Evolutionary conservation across 148 eudicot species (phyloP).

Genomic region (Fallopia convolvulus): DNA sequence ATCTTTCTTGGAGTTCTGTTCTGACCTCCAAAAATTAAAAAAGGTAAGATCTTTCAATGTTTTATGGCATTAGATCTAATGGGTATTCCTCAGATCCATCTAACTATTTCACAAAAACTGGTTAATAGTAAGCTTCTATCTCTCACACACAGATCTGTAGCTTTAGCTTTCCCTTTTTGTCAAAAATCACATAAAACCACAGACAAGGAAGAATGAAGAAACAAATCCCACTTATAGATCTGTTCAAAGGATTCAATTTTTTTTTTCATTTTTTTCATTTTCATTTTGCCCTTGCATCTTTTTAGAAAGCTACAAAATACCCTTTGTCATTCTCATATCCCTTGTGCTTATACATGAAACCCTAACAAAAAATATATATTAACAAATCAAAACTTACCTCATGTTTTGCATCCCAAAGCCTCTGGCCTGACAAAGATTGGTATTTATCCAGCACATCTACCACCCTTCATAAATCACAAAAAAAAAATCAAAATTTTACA

Average conservation of each 20-base stretch:
- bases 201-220: constrained; percentile 19
- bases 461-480: constrained; percentile 30
- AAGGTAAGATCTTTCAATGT: neutral
- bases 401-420: constrained; percentile 92
- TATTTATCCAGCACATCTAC: constrained; percentile 58
- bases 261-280: constrained; percentile 16
- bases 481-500: neutral
- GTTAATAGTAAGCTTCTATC: constrained; percentile 27
- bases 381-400: constrained; percentile 37
- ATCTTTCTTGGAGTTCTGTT: neutral
- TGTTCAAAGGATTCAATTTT: constrained; percentile 31
- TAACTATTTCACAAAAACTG: constrained; percentile 14
- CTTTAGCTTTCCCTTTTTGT: constrained; percentile 28
- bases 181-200: constrained; percentile 15
- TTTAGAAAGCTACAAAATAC: constrained; percentile 25
- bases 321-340: constrained; percentile 13
- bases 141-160: constrained; percentile 20
- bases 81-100: constrained; percentile 6
- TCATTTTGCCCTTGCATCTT: constrained; percentile 20
- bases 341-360: constrained; percentile 15
- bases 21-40: neutral
- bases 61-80: neutral
- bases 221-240: constrained; percentile 46
- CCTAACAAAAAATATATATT: constrained; percentile 11
- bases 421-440: constrained; percentile 50